Percentiles rank a stretch among this genome's conserved stretches.
Conservation (phyloP, 352 stramenopile species). For the Pythium grandisporangium region DNA sequence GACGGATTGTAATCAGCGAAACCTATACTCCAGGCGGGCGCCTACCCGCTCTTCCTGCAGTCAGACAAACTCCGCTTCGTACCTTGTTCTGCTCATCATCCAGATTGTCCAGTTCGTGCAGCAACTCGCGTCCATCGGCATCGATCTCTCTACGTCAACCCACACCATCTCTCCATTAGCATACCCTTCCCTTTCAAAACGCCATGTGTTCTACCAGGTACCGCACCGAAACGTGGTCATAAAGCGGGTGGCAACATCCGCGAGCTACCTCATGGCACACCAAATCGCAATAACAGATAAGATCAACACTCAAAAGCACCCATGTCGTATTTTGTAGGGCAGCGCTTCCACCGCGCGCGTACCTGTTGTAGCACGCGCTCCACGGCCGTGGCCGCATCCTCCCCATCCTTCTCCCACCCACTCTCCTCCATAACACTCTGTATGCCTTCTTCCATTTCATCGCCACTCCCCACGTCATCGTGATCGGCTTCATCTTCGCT, state of each 20-base stretch:
- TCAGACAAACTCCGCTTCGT: too few relatives aligned
- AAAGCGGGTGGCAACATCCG: slow-evolving; percentile 13
- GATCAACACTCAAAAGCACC: too few relatives aligned
- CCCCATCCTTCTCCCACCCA: too few relatives aligned
- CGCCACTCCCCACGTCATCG: too few relatives aligned
- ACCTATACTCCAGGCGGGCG: too few relatives aligned
- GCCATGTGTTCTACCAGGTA: neutral
- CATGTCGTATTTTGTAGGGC: too few relatives aligned
- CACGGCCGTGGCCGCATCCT: slow-evolving; percentile 5
- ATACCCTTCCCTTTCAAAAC: neutral
- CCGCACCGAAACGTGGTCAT: slow-evolving; percentile 11
- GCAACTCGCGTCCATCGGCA: slow-evolving; percentile 38
- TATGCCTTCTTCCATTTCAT: too few relatives aligned
- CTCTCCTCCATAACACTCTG: too few relatives aligned
- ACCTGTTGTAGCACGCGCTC: slow-evolving; percentile 12
- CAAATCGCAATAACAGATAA: neutral
- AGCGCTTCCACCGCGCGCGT: neutral
- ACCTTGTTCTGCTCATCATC: slow-evolving; percentile 45
- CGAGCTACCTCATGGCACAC: slow-evolving; percentile 4
- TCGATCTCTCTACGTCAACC: slow-evolving; percentile 32
- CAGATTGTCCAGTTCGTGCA: slow-evolving; percentile 50
- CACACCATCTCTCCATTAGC: neutral
- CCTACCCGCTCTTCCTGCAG: too few relatives aligned
- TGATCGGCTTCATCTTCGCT: too few relatives aligned
- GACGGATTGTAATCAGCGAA: too few relatives aligned